Percentiles rank a stretch among this genome's conserved stretches.
Conservation (phyloP, 805 yeast species). For the Yueomyces sinensis region DNA sequence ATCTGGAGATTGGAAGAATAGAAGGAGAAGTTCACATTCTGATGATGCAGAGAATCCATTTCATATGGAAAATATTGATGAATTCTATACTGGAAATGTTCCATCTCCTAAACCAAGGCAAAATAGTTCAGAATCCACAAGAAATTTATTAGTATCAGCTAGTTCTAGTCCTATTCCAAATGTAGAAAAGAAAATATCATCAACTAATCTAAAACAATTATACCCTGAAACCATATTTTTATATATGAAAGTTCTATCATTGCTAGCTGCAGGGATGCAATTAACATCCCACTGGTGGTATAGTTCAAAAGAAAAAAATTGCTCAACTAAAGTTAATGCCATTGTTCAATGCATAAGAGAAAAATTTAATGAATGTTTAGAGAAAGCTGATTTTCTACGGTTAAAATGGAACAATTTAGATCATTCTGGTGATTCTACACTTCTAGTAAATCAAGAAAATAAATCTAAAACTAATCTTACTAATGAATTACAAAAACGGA, state of each 20-base stretch:
- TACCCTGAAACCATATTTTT: constrained; percentile 80
- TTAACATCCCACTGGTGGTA: constrained; percentile 89
- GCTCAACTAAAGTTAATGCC: constrained; percentile 38
- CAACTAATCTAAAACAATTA: constrained; percentile 39
- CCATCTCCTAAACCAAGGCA: not conserved
- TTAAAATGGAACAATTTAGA: constrained; percentile 22
- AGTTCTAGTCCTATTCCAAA: not conserved
- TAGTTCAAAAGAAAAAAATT: constrained; percentile 27
- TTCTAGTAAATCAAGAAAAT: not conserved
- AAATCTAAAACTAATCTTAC: not conserved
- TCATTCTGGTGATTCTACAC: constrained; percentile 5
- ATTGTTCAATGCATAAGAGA: constrained; percentile 88
- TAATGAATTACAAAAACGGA: not conserved
- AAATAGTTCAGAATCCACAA: not conserved
- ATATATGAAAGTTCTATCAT: constrained; percentile 71
- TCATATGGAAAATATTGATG: not conserved
- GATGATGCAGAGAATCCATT: not conserved
- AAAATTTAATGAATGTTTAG: constrained; percentile 76
- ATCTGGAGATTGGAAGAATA: not conserved
- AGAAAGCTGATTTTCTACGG: constrained; percentile 72
- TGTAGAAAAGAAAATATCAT: not conserved
- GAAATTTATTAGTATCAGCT: not conserved
- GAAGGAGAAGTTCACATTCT: not conserved
- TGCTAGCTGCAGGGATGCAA: constrained; percentile 77
- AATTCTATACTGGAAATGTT: not conserved